A percentile compares a stretch with the other conserved stretches of the same genome.
phyloP scores from a whole-genome alignment of 164 flowering plant species.

The Malania oleifera region DNA sequence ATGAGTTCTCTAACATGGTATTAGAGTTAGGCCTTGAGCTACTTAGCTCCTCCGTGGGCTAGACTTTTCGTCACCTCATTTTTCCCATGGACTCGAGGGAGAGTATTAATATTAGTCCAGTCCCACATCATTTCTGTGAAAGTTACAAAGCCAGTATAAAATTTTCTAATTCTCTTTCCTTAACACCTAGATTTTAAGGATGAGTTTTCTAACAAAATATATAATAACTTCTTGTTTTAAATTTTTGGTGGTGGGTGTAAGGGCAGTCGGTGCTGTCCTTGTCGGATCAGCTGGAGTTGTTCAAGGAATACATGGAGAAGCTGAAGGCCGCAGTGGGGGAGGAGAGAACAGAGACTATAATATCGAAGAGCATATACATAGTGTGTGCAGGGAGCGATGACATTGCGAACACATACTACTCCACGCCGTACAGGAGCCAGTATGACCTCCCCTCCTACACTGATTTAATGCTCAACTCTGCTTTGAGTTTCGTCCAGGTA shows the following conservation, averaged over 20 bases:
- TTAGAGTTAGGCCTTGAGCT: too few species aligned
- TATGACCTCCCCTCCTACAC: slow-evolving; percentile 29
- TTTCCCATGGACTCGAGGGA: too few species aligned
- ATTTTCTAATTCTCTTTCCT: too few species aligned
- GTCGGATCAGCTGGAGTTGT: slow-evolving; percentile 30
- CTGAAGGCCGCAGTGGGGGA: slow-evolving; percentile 26
- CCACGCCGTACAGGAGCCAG: slow-evolving; percentile 9
- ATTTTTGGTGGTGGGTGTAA: not conserved
- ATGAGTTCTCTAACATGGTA: too few species aligned
- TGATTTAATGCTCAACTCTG: slow-evolving; percentile 20
- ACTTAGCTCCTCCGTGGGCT: too few species aligned
- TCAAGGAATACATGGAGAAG: slow-evolving; percentile 27
- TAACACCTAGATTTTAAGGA: too few species aligned
- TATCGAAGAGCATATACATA: slow-evolving; percentile 22
- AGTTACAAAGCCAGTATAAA: too few species aligned
- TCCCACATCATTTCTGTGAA: too few species aligned
- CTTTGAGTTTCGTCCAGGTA: slow-evolving; percentile 28
- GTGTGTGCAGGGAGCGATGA: slow-evolving; percentile 36
- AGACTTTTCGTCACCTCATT: too few species aligned
- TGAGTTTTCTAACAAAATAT: too few species aligned
- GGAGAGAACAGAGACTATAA: slow-evolving; percentile 13
- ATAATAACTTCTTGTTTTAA: too few species aligned
- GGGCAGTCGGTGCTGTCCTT: slow-evolving; percentile 31
- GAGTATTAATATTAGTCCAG: too few species aligned
- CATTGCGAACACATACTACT: slow-evolving; percentile 33